A percentile compares a stretch with the other conserved stretches of the same genome.
Conservation (phyloP, 257 asterid species). For the Scutellaria baicalensis region DNA sequence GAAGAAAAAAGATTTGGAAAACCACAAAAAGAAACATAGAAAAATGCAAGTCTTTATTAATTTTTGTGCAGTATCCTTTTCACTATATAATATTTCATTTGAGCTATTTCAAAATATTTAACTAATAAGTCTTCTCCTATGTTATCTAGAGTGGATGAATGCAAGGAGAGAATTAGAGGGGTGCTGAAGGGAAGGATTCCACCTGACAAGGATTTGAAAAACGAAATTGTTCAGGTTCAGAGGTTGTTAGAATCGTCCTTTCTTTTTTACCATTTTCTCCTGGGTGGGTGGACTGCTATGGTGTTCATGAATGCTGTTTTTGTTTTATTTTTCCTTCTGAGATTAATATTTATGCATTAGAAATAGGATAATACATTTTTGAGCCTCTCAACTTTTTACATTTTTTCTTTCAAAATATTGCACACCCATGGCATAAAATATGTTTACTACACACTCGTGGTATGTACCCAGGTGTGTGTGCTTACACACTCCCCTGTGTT, state of each 20-base stretch:
- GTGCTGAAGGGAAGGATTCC: conserved; percentile 96
- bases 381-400: not conserved
- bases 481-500: too few species aligned
- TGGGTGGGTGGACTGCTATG: conserved; percentile 1
- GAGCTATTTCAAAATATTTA: not conserved
- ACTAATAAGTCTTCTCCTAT: conserved; percentile 8
- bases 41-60: conserved; percentile 40
- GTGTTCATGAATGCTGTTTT: not conserved
- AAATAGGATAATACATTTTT: not conserved
- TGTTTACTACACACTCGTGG: too few species aligned
- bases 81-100: not conserved
- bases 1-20: conserved; percentile 75
- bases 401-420: too few species aligned
- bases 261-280: conserved; percentile 6
- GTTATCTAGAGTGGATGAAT: conserved; percentile 67
- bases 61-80: conserved; percentile 9
- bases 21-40: conserved; percentile 61
- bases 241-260: conserved; percentile 40
- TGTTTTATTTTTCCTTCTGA: too few species aligned
- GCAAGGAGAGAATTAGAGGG: conserved; percentile 69
- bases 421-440: too few species aligned
- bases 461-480: too few species aligned
- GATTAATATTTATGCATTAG: too few species aligned
- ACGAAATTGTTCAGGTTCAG: conserved; percentile 71
- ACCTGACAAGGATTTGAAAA: conserved; percentile 78